Evolutionary conservation across 179 eudicot species (phyloP), one percentile per base, ranked within the genome.

Genomic region (Vitellaria paradoxa): DNA sequence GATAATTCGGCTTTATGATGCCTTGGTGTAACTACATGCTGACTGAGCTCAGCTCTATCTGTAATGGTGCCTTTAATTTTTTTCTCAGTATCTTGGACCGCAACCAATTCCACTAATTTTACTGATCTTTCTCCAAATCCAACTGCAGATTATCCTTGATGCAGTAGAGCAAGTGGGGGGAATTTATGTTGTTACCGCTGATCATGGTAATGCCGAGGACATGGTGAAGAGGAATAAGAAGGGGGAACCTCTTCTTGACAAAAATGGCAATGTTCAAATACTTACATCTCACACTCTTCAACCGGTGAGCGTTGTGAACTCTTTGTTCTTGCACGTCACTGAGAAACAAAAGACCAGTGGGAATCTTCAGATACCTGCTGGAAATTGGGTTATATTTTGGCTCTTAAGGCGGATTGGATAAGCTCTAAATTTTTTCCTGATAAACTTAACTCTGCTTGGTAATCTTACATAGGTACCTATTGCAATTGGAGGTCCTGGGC

Each of bases 141-240:
- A 46, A 68, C 63, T 73, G 72, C 80, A 94, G 97, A 91, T 92
- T 78, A 94, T 94, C 55, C 80, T 92, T 60, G 98, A 94, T 79
- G 97, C 98, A n/a, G 83, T 92, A 47, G 93, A 92, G 78, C 90
- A 91, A 88, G 96, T 91, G 46, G 98, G 97, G 73, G 98, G 96
- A 70, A 91, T 92, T 67, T 94, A 84, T 76, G 93, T 94, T 17
- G 91, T 94, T 42, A 92, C 96, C 6, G 97, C 98, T 76, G 98
- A 94, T 83, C 98, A 94, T 76, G 98, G 98, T 65, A 94, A 94
- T 75, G 98, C 98, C 18, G 98, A 94, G 86, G 98, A 94, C 78
- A 94, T 94, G 98, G 98, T 90, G 53, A 94, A 94, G 87, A 89
- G 97, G 74, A 85, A 89, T 92, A 94, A 94, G 86, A 94, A 94